Percentiles rank a stretch among this genome's conserved stretches.
Evolutionary conservation across 257 asterid genomes (phyloP).

Genomic region (Ilex aquifolium): DNA sequence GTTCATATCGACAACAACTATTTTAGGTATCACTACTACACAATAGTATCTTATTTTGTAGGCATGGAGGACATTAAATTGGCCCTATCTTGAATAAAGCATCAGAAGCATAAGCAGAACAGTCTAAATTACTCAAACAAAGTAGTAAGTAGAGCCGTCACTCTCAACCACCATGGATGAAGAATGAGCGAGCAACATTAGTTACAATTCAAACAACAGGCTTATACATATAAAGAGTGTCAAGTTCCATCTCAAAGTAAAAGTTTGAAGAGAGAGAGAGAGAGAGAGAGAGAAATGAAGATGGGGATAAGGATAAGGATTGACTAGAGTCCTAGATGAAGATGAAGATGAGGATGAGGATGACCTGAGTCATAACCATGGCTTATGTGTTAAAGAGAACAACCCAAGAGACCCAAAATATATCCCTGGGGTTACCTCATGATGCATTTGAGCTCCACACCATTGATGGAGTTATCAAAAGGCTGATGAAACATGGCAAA

Average conservation of each 20-base stretch:
- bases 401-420: conserved; percentile 58
- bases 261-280: conserved; percentile 10
- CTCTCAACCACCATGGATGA: conserved; percentile 10
- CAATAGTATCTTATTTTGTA: too few species aligned
- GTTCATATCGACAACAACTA: too few species aligned
- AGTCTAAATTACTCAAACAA: not conserved
- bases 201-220: conserved; percentile 47
- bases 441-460: conserved; percentile 53
- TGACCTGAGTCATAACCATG: conserved; percentile 88
- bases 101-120: too few species aligned
- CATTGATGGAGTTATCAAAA: conserved; percentile 33
- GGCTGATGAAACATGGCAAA: not conserved
- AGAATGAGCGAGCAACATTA: conserved; percentile 30
- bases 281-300: conserved; percentile 8
- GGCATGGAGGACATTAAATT: too few species aligned
- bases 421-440: conserved; percentile 43
- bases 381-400: conserved; percentile 49
- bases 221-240: conserved; percentile 29
- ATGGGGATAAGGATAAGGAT: too few species aligned
- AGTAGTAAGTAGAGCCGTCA: not conserved
- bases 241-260: conserved; percentile 22
- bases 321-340: too few species aligned
- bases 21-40: too few species aligned
- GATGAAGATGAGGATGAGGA: conserved; percentile 17
- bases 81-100: too few species aligned